A percentile compares a stretch with the other conserved stretches of the same genome.
Evolutionary conservation across 2,329 filamentous ascomycete genomes (phyloP).

Genomic region (Cordyceps javanica): DNA sequence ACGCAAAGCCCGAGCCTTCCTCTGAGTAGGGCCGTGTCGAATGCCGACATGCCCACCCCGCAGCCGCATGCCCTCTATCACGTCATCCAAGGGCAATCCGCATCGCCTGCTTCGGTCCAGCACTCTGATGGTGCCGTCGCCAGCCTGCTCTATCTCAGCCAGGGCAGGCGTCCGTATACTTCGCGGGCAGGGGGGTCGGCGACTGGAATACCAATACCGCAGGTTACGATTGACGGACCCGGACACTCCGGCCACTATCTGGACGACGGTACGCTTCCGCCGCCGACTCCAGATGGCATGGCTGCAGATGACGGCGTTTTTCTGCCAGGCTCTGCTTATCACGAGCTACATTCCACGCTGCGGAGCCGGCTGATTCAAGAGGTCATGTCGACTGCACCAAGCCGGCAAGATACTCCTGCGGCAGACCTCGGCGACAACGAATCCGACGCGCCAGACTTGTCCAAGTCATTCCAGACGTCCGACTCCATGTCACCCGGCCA

Average conservation of each 20-base stretch:
- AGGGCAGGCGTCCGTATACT: conserved; percentile 21
- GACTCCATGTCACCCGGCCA: not conserved
- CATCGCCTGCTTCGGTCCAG: conserved; percentile 12
- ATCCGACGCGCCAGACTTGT: not conserved
- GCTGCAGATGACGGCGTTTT: conserved; percentile 37
- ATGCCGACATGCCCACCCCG: conserved; percentile 15
- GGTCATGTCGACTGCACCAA: conserved; percentile 33
- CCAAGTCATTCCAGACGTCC: not conserved
- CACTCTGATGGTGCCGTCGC: conserved; percentile 31
- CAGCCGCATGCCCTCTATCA: conserved; percentile 15
- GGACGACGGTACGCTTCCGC: conserved; percentile 14
- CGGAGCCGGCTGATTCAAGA: conserved; percentile 40
- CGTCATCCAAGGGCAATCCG: not conserved
- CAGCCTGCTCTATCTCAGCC: conserved; percentile 29
- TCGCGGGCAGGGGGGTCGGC: not conserved
- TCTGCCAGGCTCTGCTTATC: conserved; percentile 39
- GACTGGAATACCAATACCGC: not conserved
- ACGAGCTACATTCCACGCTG: conserved; percentile 39
- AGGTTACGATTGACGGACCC: conserved; percentile 13
- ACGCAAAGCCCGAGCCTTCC: not conserved
- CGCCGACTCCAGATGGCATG: conserved; percentile 26
- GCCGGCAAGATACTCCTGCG: conserved; percentile 15
- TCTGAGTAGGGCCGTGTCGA: not conserved
- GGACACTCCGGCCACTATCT: conserved; percentile 17
- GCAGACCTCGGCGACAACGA: conserved; percentile 1